Conservation (phyloP, 2,329 filamentous ascomycete genomes). For the Pseudocercospora fijiensis region DNA sequence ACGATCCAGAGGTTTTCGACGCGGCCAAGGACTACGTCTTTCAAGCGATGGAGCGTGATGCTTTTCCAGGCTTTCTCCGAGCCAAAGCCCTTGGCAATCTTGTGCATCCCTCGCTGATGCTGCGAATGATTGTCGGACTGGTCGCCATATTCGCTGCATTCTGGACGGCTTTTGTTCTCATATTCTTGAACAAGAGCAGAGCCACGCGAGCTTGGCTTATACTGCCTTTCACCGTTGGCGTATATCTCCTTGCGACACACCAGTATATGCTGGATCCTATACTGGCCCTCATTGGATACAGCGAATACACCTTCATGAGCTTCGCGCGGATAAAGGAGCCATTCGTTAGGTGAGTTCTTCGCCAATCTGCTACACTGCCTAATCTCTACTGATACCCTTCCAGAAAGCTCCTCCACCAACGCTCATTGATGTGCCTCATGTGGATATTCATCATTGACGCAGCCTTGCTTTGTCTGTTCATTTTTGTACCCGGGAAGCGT, state of each 20-base stretch:
- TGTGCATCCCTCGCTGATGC: slow-evolving; percentile 83
- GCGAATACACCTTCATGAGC: slow-evolving; percentile 94
- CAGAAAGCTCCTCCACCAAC: slow-evolving; percentile 75
- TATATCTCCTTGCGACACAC: slow-evolving; percentile 86
- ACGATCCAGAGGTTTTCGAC: slow-evolving; percentile 96
- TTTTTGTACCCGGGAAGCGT: slow-evolving; percentile 87
- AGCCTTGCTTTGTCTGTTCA: slow-evolving; percentile 84
- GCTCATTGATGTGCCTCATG: slow-evolving; percentile 75
- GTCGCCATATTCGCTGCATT: slow-evolving; percentile 86
- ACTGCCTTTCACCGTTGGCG: slow-evolving; percentile 84
- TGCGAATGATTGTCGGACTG: slow-evolving; percentile 81
- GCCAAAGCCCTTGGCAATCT: slow-evolving; percentile 95
- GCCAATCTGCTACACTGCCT: not conserved
- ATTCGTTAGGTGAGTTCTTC: slow-evolving; percentile 61
- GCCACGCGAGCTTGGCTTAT: slow-evolving; percentile 82
- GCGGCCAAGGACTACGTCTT: slow-evolving; percentile 98
- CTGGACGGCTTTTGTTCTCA: slow-evolving; percentile 90
- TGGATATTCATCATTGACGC: slow-evolving; percentile 75
- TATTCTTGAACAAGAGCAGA: slow-evolving; percentile 79
- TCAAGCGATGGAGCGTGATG: slow-evolving; percentile 98
- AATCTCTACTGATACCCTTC: slow-evolving; percentile 11
- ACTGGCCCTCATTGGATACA: slow-evolving; percentile 82
- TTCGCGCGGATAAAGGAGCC: slow-evolving; percentile 86
- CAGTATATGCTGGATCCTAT: slow-evolving; percentile 94
- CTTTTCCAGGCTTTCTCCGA: slow-evolving; percentile 94